Evolutionary conservation across 345 rosid species (phyloP), one percentile per base, ranked within the genome.

Genomic region (Noccaea caerulescens): DNA sequence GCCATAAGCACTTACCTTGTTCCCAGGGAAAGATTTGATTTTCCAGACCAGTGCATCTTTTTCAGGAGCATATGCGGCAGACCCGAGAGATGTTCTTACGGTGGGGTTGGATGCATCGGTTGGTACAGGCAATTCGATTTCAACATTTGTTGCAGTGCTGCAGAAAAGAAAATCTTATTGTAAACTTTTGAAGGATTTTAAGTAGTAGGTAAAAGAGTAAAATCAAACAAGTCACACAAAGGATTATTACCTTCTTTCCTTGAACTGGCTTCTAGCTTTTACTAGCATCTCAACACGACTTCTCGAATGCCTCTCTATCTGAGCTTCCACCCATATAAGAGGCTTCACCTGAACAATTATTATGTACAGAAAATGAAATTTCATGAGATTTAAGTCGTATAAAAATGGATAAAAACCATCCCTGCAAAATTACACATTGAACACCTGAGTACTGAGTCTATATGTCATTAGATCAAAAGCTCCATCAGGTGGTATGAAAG

Each of bases 401-500:
- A 47, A 39, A 45, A 60, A 36, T 34, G 66, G 33, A 3, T 4
- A 10, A 76, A 47, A 23, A 23, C 43, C 9, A 53, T 56, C 20
- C 6, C 10, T 11, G 4, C 33, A 56, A 3, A 7, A 56, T 63
- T 76, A 20, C 66, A 63, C 10, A 55, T 37, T 55, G 14, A 68
- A 58, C 70, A 87, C 93, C 93, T 87, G 93, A 33, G 93, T 85
- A 65, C 83, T 85, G 67, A 87, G 87, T 78, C 93, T 82, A 66
- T 87, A 87, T 33, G 93, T 87, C 93, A 87, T 87, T 42, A 87
- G 74, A 81, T 87, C 93, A 80, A 87, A 87, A 69, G 90, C 54
- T 27, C 93, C 93, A 77, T 87, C 93, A 51, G 93, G 93, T 16
- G 93, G 93, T 72, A 87, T 82, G 76, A 87, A 87, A 7, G 93